Base-by-base conservation (phyloP, 139 green algal genomes). In the Pleodorina starrii region DNA sequence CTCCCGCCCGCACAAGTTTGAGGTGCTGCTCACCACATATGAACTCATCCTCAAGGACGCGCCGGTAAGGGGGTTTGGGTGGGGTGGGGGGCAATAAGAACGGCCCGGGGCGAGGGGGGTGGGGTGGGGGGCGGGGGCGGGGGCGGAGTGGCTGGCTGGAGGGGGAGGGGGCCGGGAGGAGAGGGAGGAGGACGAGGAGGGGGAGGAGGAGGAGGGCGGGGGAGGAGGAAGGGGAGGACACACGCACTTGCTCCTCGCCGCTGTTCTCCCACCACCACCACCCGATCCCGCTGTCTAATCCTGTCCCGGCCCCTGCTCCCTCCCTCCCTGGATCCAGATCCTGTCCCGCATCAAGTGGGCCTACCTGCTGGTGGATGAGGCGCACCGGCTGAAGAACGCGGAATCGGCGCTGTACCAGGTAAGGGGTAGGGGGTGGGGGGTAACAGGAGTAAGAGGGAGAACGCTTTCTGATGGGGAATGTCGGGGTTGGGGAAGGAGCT, bases 11-110 rank as follows among this genome's bases (percentile, higher is more conserved):
- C 40, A 89, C 68, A 96, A 95, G 80, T 97, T 97, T 73, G 94
- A 99, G 90, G 94, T 94, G 25, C 87, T 97, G 46, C 95, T 99
- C 87, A 99, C 97, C 36, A 99, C 97, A 2, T 99, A 97, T 88
- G 97, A 99, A 91, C 93, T 99, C 60, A 95, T 98, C 57, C 90
- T 99, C 27, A 98, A 98, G 91, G 97, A 99, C 86, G 91, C 94
- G 0, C 87, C 54, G 68, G 72, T 89, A 51, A 42, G 80, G 21
- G 32, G 57, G 3, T 59, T 73, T 77, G 48, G 80, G n/a, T 60
- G 51, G 51, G 51, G 17, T 60, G 51, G 51, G 17, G 51, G 14
- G 17, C 17, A n/a, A n/a, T n/a, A n/a, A n/a, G n/a, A n/a, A 60
- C 51, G 54, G 54, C 25, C 25, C 25, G 74, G 44, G 27, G 50